Evolutionary conservation across 2,329 filamentous ascomycete genomes (phyloP).

Genomic region (Clonostachys sp.): DNA sequence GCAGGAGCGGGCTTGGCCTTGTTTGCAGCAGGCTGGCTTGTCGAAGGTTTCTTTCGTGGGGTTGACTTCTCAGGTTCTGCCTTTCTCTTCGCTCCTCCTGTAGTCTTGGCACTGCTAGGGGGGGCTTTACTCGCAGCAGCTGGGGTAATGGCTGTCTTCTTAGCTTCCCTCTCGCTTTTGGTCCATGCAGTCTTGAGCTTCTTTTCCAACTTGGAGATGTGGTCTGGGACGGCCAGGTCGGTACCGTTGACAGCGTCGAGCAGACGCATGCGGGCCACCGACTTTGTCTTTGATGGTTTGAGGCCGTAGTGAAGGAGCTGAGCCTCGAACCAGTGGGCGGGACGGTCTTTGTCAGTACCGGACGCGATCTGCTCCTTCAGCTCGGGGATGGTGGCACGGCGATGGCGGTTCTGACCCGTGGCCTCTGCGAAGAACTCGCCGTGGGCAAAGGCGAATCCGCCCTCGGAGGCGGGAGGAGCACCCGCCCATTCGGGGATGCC

Average conservation of each 20-base stretch:
- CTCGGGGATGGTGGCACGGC: slow-evolving; percentile 35
- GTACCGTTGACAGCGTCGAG: slow-evolving; percentile 48
- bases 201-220: slow-evolving; percentile 42
- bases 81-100: too few species aligned
- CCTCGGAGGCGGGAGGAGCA: slow-evolving; percentile 16
- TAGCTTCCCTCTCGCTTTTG: slow-evolving; percentile 42
- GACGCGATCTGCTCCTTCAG: slow-evolving; percentile 38
- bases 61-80: too few species aligned
- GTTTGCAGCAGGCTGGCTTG: not conserved
- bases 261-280: slow-evolving; percentile 52
- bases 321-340: slow-evolving; percentile 58
- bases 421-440: slow-evolving; percentile 38
- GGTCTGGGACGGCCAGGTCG: slow-evolving; percentile 39
- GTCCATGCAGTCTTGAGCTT: slow-evolving; percentile 55
- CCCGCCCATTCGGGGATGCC: not conserved
- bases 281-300: slow-evolving; percentile 49
- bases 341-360: slow-evolving; percentile 37
- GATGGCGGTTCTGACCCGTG: slow-evolving; percentile 35
- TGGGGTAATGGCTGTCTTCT: slow-evolving; percentile 17
- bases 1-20: slow-evolving; percentile 1
- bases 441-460: slow-evolving; percentile 34
- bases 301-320: slow-evolving; percentile 61
- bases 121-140: too few species aligned
- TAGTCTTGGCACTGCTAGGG: too few species aligned
- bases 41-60: too few species aligned